phyloP scores from a whole-genome alignment of 78 protist species.

The Tieghemostelium lacteum region DNA sequence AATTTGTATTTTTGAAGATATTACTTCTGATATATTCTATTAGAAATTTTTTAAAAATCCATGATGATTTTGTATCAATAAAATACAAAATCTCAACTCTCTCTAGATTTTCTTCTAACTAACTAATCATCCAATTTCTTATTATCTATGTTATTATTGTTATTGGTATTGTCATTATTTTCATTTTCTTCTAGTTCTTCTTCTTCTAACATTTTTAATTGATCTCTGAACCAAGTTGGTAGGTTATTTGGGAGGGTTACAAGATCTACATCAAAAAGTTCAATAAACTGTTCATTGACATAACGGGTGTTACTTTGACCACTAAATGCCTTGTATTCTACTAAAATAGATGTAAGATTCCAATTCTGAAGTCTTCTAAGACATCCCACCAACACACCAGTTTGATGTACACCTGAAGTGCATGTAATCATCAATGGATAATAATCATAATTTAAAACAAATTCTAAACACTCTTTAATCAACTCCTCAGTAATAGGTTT shows the following conservation, averaged over 20 bases:
- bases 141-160: background rate
- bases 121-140: background rate
- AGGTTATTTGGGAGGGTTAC: conserved; percentile 86
- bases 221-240: conserved; percentile 88
- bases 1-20: no score
- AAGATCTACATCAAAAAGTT: conserved; percentile 95
- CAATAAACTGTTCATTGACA: conserved; percentile 96
- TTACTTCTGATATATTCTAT: no score
- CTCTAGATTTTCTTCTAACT: no score
- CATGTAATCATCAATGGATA: conserved; percentile 90
- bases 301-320: conserved; percentile 81
- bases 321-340: conserved; percentile 81
- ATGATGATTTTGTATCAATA: no score
- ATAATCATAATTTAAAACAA: conserved; percentile 74
- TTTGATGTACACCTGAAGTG: conserved; percentile 90
- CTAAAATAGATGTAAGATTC: conserved; percentile 87
- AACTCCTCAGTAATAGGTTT: conserved; percentile 87
- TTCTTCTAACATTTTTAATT: conserved; percentile 43
- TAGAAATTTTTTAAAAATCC: no score
- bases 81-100: no score
- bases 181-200: background rate
- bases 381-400: conserved; percentile 90
- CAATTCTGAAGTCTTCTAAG: conserved; percentile 89
- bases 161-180: background rate
- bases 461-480: conserved; percentile 88